Percentiles rank a stretch among this genome's conserved stretches.
These are phyloP conservation scores for Wakefieldia striispora DNA, from an alignment of 768 basidiomycete genomes.

Conservation along the genomic window DNA sequence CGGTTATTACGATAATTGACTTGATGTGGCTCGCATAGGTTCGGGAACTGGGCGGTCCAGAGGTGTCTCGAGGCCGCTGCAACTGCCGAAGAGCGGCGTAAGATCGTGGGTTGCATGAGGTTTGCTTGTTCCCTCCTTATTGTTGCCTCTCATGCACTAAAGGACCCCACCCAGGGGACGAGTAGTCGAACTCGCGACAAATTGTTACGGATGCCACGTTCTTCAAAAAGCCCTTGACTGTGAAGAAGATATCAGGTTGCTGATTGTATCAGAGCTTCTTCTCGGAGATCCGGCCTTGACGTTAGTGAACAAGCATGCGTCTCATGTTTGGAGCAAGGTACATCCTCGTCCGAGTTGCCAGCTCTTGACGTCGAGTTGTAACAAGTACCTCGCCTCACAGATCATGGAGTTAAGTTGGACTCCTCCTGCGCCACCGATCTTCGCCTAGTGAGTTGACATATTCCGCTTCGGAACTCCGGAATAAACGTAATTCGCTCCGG, in stretches of 20 bases:
- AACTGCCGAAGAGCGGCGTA: constrained; percentile 68
- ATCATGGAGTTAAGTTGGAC: constrained; percentile 93
- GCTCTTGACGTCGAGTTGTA: constrained; percentile 1
- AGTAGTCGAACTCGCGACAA: constrained; percentile 83
- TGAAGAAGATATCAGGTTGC: constrained; percentile 79
- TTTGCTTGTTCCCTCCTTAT: constrained; percentile 29
- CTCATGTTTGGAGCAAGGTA: constrained; percentile 92
- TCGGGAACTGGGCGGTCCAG: constrained; percentile 91
- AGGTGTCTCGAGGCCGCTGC: constrained; percentile 81
- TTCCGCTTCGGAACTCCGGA: neutral
- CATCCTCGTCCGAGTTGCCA: neutral
- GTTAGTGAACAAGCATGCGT: constrained; percentile 86
- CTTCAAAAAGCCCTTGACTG: constrained; percentile 89
- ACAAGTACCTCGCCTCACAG: constrained; percentile 33
- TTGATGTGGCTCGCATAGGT: constrained; percentile 42
- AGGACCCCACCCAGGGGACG: constrained; percentile 51
- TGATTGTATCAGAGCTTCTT: constrained; percentile 83
- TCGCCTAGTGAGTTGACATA: constrained; percentile 62
- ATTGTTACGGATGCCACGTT: constrained; percentile 88
- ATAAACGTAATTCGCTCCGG: constrained; percentile 2
- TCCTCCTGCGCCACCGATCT: constrained; percentile 83
- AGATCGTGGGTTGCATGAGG: constrained; percentile 88
- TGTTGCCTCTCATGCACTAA: constrained; percentile 8
- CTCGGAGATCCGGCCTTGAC: constrained; percentile 84
- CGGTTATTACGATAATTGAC: constrained; percentile 5